A percentile compares a stretch with the other conserved stretches of the same genome.
These are phyloP conservation scores for Sugiyamaella pinicola DNA, from an alignment of 1,139 yeast genomes.

Conservation along the genomic window DNA sequence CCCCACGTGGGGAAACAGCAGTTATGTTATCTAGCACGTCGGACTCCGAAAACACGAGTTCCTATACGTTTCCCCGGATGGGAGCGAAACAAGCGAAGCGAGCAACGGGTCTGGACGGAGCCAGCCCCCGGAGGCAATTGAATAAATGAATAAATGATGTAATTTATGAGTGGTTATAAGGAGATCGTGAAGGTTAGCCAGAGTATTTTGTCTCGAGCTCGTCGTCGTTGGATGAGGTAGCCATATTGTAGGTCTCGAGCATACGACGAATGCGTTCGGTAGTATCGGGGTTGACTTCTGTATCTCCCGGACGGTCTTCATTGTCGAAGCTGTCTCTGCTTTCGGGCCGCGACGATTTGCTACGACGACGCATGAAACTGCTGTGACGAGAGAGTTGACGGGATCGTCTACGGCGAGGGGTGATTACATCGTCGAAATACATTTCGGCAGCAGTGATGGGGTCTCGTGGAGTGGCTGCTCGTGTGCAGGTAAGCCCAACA, in stretches of 20 bases:
- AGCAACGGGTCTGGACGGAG: slow-evolving; percentile 3
- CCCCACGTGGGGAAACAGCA: too few relatives aligned
- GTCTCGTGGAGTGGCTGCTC: slow-evolving; percentile 39
- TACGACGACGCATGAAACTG: slow-evolving; percentile 19
- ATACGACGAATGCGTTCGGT: slow-evolving; percentile 22
- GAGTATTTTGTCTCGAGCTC: slow-evolving; percentile 19
- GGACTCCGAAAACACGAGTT: too few relatives aligned
- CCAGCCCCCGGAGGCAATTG: slow-evolving; percentile 8
- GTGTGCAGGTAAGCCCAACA: slow-evolving; percentile 62
- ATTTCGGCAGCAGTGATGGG: slow-evolving; percentile 44
- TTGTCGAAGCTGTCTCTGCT: slow-evolving; percentile 16
- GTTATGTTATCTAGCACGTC: too few relatives aligned
- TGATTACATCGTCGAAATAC: slow-evolving; percentile 44
- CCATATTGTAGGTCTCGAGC: slow-evolving; percentile 18
- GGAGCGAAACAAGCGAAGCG: too few relatives aligned
- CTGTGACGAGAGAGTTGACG: slow-evolving; percentile 24
- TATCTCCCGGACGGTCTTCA: neutral
- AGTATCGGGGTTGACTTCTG: slow-evolving; percentile 9
- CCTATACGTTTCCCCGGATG: too few relatives aligned
- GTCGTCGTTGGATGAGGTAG: slow-evolving; percentile 16
- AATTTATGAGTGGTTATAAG: neutral
- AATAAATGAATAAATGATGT: neutral
- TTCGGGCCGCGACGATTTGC: slow-evolving; percentile 17
- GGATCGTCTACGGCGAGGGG: slow-evolving; percentile 21
- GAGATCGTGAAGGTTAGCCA: neutral